Conservation (phyloP, 257 asterid genomes). For the Plantago ovata region DNA sequence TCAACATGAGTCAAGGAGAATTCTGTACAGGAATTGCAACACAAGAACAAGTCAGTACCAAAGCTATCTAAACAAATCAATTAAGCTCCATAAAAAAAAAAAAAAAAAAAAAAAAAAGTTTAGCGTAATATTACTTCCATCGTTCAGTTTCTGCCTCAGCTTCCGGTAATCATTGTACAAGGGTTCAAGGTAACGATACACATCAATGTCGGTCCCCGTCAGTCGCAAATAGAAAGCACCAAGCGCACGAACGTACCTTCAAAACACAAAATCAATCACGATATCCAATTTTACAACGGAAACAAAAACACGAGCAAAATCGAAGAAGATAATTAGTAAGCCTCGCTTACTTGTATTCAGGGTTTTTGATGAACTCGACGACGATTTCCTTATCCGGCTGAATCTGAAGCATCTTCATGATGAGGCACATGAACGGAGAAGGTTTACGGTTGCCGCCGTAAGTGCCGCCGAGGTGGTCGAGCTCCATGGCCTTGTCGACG, state of each 20-base stretch:
- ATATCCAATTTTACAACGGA: background rate
- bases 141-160: conserved; percentile 54
- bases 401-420: conserved; percentile 95
- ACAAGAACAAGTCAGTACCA: conserved; percentile 4
- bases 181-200: conserved; percentile 86
- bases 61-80: background rate
- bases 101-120: conserved; percentile 5
- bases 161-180: conserved; percentile 91
- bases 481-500: conserved; percentile 98
- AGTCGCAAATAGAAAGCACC: conserved; percentile 95
- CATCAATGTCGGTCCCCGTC: conserved; percentile 86
- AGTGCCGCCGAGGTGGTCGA: conserved; percentile 94
- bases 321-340: too few relatives aligned
- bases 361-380: conserved; percentile 88
- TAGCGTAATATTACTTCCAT: conserved; percentile 53
- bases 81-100: background rate
- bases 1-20: conserved; percentile 82
- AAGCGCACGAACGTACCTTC: conserved; percentile 79
- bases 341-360: conserved; percentile 74
- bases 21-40: conserved; percentile 32
- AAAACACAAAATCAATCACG: background rate
- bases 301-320: background rate
- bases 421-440: conserved; percentile 84
- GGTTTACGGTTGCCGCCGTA: conserved; percentile 77
- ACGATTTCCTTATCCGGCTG: conserved; percentile 98